Percentiles rank a stretch among this genome's conserved stretches.
Conservation (phyloP, 1,139 yeast genomes). For the Geotrichum restrictum region DNA sequence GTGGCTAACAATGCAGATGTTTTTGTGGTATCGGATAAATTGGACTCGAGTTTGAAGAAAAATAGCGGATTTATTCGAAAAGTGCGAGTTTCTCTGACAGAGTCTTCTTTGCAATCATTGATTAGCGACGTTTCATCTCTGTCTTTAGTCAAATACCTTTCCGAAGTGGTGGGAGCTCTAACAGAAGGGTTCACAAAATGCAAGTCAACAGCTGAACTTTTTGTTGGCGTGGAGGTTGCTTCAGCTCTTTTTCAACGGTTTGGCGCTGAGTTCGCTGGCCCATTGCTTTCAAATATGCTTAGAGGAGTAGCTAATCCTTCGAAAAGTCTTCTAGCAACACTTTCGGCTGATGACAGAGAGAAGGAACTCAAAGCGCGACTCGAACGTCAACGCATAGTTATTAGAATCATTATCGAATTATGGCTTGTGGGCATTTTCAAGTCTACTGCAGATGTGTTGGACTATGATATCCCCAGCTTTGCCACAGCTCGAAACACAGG, state of each 20-base stretch:
- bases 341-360: slow-evolving; percentile 37
- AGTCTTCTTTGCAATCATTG: slow-evolving; percentile 47
- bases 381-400: slow-evolving; percentile 47
- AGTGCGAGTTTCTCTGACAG: slow-evolving; percentile 54
- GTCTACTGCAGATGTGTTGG: slow-evolving; percentile 27
- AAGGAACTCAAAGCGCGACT: slow-evolving; percentile 47
- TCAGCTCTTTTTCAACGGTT: slow-evolving; percentile 80
- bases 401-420: slow-evolving; percentile 60
- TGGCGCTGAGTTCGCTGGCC: slow-evolving; percentile 49
- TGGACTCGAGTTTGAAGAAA: slow-evolving; percentile 78
- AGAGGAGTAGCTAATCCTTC: slow-evolving; percentile 45
- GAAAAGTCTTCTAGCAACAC: slow-evolving; percentile 33
- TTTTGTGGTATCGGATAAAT: slow-evolving; percentile 38
- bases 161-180: slow-evolving; percentile 63
- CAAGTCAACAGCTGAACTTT: slow-evolving; percentile 55
- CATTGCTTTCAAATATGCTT: slow-evolving; percentile 49
- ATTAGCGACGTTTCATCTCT: slow-evolving; percentile 60
- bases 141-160: slow-evolving; percentile 69
- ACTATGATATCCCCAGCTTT: slow-evolving; percentile 43
- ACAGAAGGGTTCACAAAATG: slow-evolving; percentile 60
- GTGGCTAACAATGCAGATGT: slow-evolving; percentile 22
- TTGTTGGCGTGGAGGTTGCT: slow-evolving; percentile 62
- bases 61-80: slow-evolving; percentile 79
- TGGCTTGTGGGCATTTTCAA: slow-evolving; percentile 50
- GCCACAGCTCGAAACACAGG: slow-evolving; percentile 32